Base-by-base conservation (phyloP, 208 protist genomes). In the Phytomonas serpens region DNA sequence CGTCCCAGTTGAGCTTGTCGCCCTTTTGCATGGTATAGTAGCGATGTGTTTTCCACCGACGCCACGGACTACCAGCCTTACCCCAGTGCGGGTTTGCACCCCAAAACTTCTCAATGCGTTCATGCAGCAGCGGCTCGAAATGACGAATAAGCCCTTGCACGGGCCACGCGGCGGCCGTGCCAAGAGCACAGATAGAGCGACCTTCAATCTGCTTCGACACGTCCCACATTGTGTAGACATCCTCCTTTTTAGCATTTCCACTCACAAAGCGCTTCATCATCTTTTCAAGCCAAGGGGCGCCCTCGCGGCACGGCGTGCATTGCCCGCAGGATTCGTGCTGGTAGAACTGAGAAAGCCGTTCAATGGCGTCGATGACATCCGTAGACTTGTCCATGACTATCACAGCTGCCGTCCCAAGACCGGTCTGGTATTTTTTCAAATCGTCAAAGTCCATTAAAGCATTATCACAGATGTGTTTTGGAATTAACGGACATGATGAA, bases 371-470 rank as follows among this genome's bases (percentile, higher is more conserved):
- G 71, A 99, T 97, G 29, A 99, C 85, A 83, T 99, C 98, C n/a
- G 96, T 98, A 10, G 86, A 92, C 83, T 99, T 99, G 85, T 99
- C 93, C 95, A 99, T 99, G 42, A 99, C 98, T 61, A 99, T 99
- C 30, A 99, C 97, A 16, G 98, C 97, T 1, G 98, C 98, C n/a
- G 98, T 99, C 61, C 98, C 98, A 11, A 99, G 89, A 64, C 98
- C 98, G 0, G 95, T 99, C 69, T 96, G 73, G 16, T 87, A 86
- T 23, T 89, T 87, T 68, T 93, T 88, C 4, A 99, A 89, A 33
- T 94, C 96, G 76, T 99, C 98, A 78, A 98, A 99, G 81, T 99
- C 98, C 98, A 99, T 99, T 40, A 99, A 76, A 30, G 98, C 97
- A 57, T 89, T 75, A 69, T 98, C 93, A 80, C 97, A 99, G 40